A percentile compares a stretch with the other conserved stretches of the same genome.
These are phyloP conservation scores for Candida sithepensis DNA, from an alignment of 805 yeast species.

Conservation along the genomic window DNA sequence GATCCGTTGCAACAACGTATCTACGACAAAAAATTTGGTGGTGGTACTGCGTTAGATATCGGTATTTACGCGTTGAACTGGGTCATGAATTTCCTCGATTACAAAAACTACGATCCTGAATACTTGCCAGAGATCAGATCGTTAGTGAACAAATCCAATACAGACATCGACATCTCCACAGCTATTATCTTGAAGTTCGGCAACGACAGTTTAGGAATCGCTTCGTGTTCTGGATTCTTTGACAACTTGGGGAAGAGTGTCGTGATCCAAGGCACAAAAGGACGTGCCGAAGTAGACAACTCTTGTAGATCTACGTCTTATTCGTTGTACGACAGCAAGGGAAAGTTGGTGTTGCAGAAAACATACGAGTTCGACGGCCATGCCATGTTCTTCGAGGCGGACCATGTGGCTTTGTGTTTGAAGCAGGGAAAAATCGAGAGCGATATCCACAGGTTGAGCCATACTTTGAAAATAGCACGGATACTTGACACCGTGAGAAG, in stretches of 20 bases:
- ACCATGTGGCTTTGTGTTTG: conserved; percentile 47
- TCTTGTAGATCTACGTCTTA: conserved; percentile 21
- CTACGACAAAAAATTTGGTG: conserved; percentile 44
- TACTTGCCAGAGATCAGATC: conserved; percentile 26
- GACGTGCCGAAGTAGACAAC: conserved; percentile 14
- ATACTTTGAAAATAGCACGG: conserved; percentile 42
- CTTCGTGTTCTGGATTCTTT: conserved; percentile 26
- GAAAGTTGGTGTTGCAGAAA: conserved; percentile 15
- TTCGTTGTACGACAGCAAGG: conserved; percentile 31
- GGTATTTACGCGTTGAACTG: conserved; percentile 52
- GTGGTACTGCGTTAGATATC: conserved; percentile 54
- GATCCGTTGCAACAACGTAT: conserved; percentile 27
- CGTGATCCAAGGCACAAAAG: conserved; percentile 19
- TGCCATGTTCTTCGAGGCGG: conserved; percentile 55
- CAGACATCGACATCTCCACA: conserved; percentile 40
- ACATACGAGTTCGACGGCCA: conserved; percentile 32
- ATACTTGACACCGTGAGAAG: conserved; percentile 43
- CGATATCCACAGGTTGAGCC: conserved; percentile 34
- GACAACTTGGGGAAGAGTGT: conserved; percentile 2
- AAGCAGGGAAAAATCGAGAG: conserved; percentile 36
- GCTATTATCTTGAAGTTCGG: conserved; percentile 35
- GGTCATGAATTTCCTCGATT: conserved; percentile 37
- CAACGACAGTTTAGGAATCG: conserved; percentile 37
- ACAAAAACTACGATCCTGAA: conserved; percentile 20
- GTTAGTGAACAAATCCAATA: conserved; percentile 30